Evolutionary conservation across 2,329 filamentous ascomycete species (phyloP), one percentile per base, ranked within the genome.

Genomic region (Pseudogymnoascus sp.): DNA sequence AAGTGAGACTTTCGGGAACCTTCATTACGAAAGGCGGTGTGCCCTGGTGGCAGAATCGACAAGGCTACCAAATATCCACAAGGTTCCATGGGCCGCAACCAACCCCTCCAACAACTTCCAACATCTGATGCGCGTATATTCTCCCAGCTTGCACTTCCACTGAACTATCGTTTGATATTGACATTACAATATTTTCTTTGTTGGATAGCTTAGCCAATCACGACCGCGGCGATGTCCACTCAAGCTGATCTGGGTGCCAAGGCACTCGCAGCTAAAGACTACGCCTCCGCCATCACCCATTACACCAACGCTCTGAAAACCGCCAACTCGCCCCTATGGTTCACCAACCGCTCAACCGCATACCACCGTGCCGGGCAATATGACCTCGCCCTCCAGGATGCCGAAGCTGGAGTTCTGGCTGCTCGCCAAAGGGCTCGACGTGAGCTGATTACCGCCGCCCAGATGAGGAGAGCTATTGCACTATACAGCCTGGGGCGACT

Each of bases 301-400:
- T 88, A 89, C 66, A 88, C 88, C 6, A 74, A 78, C 39, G 91
- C 90, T 6, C 78, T 96, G 76, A 84, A 65, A 80, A 80, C 90
- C 2, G 89, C 91, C 1, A 77, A 83, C 59, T 91, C 91, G 1
- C 90, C 91, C 1, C 76, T 83, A 52, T 97, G 94, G 83, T 88
- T 93, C 65, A 84, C 94, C 66, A 86, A 89, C 67, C 90, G 93
- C 19, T 89, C 91, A 4, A 91, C 87, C 43, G 91, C 91, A 39
- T 87, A 92, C 72, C 82, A 90, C 59, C 83, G 89, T 64, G 79
- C 82, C 2, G 79, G 79, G 67, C 78, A 85, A 60, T 80, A 84
- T 62, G 78, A 84, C 2, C 80, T 83, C 21, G 89, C 91, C 1
- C 82, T 94, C 49, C 78, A 77, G 39, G 89, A 92, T 74, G 86